These are phyloP conservation scores for Alternaria longipes DNA, from an alignment of 2,329 filamentous ascomycete species.

Conservation along the genomic window DNA sequence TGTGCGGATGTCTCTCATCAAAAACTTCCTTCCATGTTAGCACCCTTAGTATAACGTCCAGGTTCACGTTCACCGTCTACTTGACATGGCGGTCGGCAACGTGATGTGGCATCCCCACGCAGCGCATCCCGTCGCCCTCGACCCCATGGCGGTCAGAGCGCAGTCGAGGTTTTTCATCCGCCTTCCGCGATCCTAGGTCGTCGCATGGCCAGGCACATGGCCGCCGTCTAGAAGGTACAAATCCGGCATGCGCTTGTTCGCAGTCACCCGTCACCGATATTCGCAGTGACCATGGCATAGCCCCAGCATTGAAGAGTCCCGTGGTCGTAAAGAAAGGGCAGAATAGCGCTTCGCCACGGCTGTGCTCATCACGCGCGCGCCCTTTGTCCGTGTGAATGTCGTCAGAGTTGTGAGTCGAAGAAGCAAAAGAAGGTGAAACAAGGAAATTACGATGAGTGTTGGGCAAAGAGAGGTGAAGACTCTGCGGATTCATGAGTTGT, in stretches of 20 bases:
- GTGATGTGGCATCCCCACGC: constrained; percentile 22
- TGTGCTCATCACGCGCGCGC: constrained; percentile 12
- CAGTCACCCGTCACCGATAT: constrained; percentile 10
- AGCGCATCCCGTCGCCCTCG: constrained; percentile 14
- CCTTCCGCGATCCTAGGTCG: constrained; percentile 15
- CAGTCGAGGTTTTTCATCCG: constrained; percentile 18
- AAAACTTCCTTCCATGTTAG: constrained; percentile 3
- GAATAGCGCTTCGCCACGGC: constrained; percentile 3
- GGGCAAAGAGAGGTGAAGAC: constrained; percentile 26
- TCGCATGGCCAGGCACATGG: constrained; percentile 15
- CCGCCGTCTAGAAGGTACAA: constrained; percentile 2
- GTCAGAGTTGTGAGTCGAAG: constrained; percentile 20
- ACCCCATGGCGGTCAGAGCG: constrained; percentile 22
- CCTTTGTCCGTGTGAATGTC: constrained; percentile 6
- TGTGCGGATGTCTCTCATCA: constrained; percentile 4
- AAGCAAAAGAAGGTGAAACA: constrained; percentile 15
- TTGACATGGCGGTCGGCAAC: constrained; percentile 20
- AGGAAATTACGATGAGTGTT: constrained; percentile 9
- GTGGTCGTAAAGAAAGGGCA: background rate
- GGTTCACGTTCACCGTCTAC: constrained; percentile 9
- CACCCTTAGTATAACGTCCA: background rate
- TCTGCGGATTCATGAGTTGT: constrained; percentile 27
- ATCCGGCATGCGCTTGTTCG: constrained; percentile 10
- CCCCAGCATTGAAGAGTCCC: constrained; percentile 3
- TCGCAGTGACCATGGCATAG: constrained; percentile 9